Conservation (phyloP, 2,329 filamentous ascomycete genomes). For the Alternaria angustiovoidea region DNA sequence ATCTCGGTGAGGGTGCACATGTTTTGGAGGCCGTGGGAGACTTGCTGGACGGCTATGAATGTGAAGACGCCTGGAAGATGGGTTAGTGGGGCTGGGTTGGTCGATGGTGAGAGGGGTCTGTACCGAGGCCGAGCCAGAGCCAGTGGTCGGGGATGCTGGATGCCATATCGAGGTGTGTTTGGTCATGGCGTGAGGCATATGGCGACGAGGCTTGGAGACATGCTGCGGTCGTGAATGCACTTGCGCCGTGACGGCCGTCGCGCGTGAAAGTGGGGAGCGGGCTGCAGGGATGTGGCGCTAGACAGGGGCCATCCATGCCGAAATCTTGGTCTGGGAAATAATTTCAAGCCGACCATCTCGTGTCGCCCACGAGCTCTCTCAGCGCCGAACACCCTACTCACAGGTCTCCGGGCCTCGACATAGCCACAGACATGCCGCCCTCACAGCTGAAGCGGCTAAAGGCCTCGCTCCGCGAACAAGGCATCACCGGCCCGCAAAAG, state of each 20-base stretch:
- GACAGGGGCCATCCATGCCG: constrained; percentile 23
- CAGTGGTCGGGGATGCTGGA: constrained; percentile 54
- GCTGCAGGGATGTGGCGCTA: constrained; percentile 11
- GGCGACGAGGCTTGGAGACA: constrained; percentile 3
- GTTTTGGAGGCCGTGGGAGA: constrained; percentile 66
- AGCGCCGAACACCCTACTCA: not conserved
- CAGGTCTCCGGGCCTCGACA: not conserved
- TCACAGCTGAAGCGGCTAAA: constrained; percentile 98
- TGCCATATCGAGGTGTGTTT: constrained; percentile 38
- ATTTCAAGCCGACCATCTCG: constrained; percentile 17
- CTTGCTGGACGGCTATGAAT: constrained; percentile 64
- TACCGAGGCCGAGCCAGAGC: constrained; percentile 58
- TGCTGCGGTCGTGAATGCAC: constrained; percentile 5
- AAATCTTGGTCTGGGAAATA: constrained; percentile 32
- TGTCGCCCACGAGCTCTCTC: constrained; percentile 8
- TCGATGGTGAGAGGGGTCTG: constrained; percentile 51
- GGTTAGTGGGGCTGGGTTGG: constrained; percentile 50
- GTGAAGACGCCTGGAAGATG: constrained; percentile 59
- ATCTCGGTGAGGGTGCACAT: constrained; percentile 73
- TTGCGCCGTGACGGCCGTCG: constrained; percentile 27
- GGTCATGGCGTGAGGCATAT: constrained; percentile 21
- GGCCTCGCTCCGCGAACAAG: constrained; percentile 85
- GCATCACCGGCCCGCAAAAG: constrained; percentile 87
- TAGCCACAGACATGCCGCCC: constrained; percentile 73
- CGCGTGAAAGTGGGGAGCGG: constrained; percentile 13